Conservation (phyloP, 1,284 basidiomycete species). For the Trichosporon sp. region DNA sequence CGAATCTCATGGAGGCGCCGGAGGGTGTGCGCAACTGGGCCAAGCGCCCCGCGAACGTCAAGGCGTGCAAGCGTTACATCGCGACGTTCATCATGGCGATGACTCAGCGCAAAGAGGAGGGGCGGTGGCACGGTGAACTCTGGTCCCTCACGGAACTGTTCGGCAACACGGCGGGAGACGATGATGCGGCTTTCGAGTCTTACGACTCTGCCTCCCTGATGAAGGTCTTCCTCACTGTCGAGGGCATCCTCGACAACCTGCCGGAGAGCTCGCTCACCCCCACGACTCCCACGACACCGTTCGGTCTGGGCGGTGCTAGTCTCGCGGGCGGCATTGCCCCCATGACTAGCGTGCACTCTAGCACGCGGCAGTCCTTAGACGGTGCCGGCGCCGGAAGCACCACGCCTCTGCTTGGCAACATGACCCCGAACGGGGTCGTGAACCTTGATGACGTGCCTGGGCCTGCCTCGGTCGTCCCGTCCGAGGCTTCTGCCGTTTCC, state of each 20-base stretch:
- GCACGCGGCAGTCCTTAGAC: not conserved
- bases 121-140: constrained; percentile 52
- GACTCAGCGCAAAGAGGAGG: constrained; percentile 49
- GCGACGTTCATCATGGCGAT: constrained; percentile 56
- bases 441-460: constrained; percentile 7
- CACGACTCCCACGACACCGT: constrained; percentile 23
- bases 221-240: constrained; percentile 89
- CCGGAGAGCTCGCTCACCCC: constrained; percentile 62
- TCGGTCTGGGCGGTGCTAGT: constrained; percentile 7
- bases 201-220: constrained; percentile 65
- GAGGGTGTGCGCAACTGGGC: constrained; percentile 67
- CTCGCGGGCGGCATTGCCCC: constrained; percentile 14
- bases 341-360: constrained; percentile 15
- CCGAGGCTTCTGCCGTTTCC: constrained; percentile 3
- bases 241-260: constrained; percentile 75
- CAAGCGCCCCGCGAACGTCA: constrained; percentile 64
- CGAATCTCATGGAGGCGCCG: constrained; percentile 59
- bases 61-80: constrained; percentile 61
- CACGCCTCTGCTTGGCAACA: not conserved
- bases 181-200: constrained; percentile 30
- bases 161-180: constrained; percentile 74
- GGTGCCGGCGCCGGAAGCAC: not conserved
- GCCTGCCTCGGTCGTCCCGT: constrained; percentile 8
- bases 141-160: constrained; percentile 68
- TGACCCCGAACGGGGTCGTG: not conserved